Evolutionary conservation across 495 filamentous ascomycete species (phyloP), one percentile per base, ranked within the genome.

Genomic region (Elasticomyces elasticus): DNA sequence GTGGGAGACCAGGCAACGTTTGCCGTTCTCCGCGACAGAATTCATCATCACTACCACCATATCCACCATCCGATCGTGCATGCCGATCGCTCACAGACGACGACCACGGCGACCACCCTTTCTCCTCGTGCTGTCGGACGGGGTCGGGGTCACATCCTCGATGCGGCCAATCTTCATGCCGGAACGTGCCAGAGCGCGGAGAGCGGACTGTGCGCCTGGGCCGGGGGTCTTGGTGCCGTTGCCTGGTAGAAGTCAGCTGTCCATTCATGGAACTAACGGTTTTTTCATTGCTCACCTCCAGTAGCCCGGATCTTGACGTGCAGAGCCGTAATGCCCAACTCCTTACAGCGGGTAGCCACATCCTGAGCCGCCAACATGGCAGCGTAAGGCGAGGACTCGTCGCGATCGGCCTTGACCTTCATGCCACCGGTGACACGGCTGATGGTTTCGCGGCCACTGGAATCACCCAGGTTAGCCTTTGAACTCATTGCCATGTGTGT

Each of bases 61-160:
- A 42, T 43, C 56, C 65, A 53, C 62, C 65, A 66, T 67, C 66
- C 60, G 50, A 46, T 63, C 64, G 62, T 58, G 59, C 49, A 64
- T 40, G 49, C 38, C 56, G 41, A 59, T 63, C 37, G 68, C 71
- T 83, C 78, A 97, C 72, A 99, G 83, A 91, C 92, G 90, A 75
- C 92, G 92, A 95, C 92, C 92, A 85, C 92, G 90, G 74, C 92
- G 87, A 94, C 92, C 92, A 76, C 92, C 92, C 85, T 99, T 99
- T 74, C 91, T 86, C 73, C 92, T 87, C 64, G 92, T 99, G 72
- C 85, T 91, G 77, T 99, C 92, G 71, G 92, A 97, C 61, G 92
- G 92, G 31, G 92, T 97, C 59, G 92, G 92, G 62, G 92, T 99
- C 55, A 99, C 92, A 74, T 99, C 92, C 84, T 99, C 92, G 67